These are phyloP conservation scores for Neopestalotiopsis rosae DNA, from an alignment of 2,329 filamentous ascomycete genomes.

Conservation along the genomic window DNA sequence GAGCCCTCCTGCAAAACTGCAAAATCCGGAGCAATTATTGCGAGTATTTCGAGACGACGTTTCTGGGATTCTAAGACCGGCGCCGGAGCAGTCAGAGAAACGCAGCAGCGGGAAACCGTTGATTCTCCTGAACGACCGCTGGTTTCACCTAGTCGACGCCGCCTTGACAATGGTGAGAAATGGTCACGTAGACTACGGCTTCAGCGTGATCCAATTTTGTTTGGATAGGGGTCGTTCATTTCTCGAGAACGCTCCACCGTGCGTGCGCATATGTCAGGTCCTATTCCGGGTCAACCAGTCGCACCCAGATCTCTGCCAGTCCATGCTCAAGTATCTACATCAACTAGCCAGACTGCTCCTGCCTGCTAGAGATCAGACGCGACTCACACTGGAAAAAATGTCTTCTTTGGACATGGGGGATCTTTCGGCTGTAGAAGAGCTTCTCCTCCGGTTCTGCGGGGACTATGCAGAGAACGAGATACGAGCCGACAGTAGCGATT, in stretches of 20 bases:
- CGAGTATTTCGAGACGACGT: conserved; percentile 1
- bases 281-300: neutral
- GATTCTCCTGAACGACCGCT: neutral
- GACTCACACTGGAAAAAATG: neutral
- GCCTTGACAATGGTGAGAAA: neutral
- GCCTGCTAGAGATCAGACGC: neutral
- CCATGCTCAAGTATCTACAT: neutral
- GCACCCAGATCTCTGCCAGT: neutral
- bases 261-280: neutral
- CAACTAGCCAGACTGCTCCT: neutral
- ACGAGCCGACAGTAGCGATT: neutral
- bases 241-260: neutral
- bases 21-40: neutral
- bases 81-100: neutral
- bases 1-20: neutral
- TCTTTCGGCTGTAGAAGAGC: neutral
- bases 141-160: neutral
- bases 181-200: neutral
- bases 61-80: neutral
- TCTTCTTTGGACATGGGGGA: neutral
- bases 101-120: neutral
- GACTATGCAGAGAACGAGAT: neutral
- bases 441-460: neutral
- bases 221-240: neutral
- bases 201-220: neutral